Percentiles rank a stretch among this genome's conserved stretches.
phyloP scores from a whole-genome alignment of 2,329 filamentous ascomycete genomes.

The Ascocoryne sarcoides region DNA sequence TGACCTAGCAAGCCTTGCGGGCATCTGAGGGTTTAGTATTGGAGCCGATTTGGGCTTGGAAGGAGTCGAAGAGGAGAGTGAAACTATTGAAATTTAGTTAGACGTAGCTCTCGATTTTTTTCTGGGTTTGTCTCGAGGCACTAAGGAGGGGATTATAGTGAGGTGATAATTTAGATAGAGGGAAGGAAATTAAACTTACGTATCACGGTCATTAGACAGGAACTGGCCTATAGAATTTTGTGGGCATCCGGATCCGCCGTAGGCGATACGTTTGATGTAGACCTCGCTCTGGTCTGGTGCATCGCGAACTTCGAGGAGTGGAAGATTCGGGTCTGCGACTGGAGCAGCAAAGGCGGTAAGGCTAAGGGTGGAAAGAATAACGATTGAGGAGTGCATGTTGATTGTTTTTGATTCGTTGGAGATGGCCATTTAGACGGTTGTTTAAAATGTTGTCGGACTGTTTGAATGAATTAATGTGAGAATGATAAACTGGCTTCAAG shows the following conservation, averaged over 20 bases:
- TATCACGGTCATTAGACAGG: slow-evolving; percentile 2
- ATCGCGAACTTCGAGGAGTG: neutral
- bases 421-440: no score
- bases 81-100: no score
- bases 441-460: no score
- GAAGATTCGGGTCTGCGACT: neutral
- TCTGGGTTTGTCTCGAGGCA: no score
- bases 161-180: no score
- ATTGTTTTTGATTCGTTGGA: no score
- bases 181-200: no score
- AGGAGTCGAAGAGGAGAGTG: slow-evolving; percentile 9
- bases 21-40: neutral
- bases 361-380: neutral
- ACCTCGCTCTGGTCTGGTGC: slow-evolving; percentile 4
- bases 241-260: slow-evolving; percentile 9
- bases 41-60: slow-evolving; percentile 5
- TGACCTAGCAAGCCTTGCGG: slow-evolving; percentile 12
- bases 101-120: no score
- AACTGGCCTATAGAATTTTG: slow-evolving; percentile 5
- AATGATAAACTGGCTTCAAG: no score
- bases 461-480: no score
- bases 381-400: neutral
- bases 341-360: slow-evolving; percentile 1
- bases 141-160: no score
- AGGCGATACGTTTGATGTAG: slow-evolving; percentile 7